Evolutionary conservation across 1,284 basidiomycete species (phyloP).

Genomic region (Malassezia japonica): DNA sequence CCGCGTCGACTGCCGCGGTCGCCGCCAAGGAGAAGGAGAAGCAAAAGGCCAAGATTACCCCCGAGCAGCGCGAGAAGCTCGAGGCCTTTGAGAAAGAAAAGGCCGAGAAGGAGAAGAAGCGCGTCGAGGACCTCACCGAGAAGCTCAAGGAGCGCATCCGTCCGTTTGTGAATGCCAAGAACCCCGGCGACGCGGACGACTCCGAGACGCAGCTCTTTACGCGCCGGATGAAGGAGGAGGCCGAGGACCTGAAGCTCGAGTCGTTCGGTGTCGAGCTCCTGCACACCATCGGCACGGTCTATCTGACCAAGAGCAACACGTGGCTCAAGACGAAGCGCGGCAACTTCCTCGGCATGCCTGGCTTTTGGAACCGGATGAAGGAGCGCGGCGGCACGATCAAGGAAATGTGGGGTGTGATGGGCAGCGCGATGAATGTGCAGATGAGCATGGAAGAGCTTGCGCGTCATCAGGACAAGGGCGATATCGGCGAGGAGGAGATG

Average conservation of each 20-base stretch:
- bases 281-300: conserved; percentile 57
- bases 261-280: conserved; percentile 90
- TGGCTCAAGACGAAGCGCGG: conserved; percentile 62
- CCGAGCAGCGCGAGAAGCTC: conserved; percentile 59
- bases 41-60: conserved; percentile 56
- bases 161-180: conserved; percentile 56
- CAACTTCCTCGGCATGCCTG: conserved; percentile 75
- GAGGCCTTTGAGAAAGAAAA: conserved; percentile 47
- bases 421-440: conserved; percentile 56
- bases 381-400: conserved; percentile 71
- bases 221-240: conserved; percentile 69
- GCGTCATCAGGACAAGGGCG: conserved; percentile 74
- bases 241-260: conserved; percentile 92
- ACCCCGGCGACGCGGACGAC: conserved; percentile 76
- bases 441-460: conserved; percentile 72
- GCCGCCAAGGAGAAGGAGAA: conserved; percentile 48
- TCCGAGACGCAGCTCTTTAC: conserved; percentile 60
- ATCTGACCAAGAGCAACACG: conserved; percentile 83
- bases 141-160: conserved; percentile 47
- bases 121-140: conserved; percentile 37
- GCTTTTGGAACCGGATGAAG: conserved; percentile 87
- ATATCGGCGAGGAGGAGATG: conserved; percentile 62
- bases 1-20: conserved; percentile 23
- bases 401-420: conserved; percentile 48
- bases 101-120: conserved; percentile 42